These are phyloP conservation scores for Dactylellina leptospora DNA, from an alignment of 2,329 filamentous ascomycete genomes.

Conservation along the genomic window DNA sequence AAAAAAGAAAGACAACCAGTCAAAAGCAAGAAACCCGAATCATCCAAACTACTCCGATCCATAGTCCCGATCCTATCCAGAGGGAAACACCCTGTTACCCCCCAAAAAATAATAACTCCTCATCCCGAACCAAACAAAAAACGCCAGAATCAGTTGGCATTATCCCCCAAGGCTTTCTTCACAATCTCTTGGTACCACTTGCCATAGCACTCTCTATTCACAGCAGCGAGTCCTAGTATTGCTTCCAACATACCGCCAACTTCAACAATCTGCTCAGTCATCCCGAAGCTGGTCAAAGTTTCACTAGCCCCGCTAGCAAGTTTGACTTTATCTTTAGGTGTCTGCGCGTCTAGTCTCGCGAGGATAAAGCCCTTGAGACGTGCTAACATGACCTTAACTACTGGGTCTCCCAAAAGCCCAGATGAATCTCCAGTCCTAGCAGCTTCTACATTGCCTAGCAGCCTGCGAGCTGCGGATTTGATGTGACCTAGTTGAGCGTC, in stretches of 20 bases:
- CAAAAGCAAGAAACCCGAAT: background rate
- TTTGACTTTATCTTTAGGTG: conserved; percentile 54
- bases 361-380: conserved; percentile 54
- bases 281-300: conserved; percentile 55
- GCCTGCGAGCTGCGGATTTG: conserved; percentile 43
- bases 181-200: conserved; percentile 55
- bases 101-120: conserved; percentile 10
- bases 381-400: conserved; percentile 55
- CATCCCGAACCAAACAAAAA: conserved; percentile 15
- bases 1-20: background rate
- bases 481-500: conserved; percentile 54
- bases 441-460: conserved; percentile 50
- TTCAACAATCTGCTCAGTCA: conserved; percentile 56
- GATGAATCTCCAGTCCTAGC: conserved; percentile 49
- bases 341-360: conserved; percentile 54
- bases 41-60: conserved; percentile 30
- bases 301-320: conserved; percentile 55
- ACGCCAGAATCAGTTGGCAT: conserved; percentile 9
- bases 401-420: conserved; percentile 51
- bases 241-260: conserved; percentile 53
- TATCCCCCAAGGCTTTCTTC: conserved; percentile 10
- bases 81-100: background rate
- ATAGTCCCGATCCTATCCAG: conserved; percentile 5
- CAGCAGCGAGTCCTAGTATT: conserved; percentile 38
- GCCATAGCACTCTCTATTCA: conserved; percentile 54